phyloP scores from a whole-genome alignment of 129 eudicot species.

The Cynara cardunculus region DNA sequence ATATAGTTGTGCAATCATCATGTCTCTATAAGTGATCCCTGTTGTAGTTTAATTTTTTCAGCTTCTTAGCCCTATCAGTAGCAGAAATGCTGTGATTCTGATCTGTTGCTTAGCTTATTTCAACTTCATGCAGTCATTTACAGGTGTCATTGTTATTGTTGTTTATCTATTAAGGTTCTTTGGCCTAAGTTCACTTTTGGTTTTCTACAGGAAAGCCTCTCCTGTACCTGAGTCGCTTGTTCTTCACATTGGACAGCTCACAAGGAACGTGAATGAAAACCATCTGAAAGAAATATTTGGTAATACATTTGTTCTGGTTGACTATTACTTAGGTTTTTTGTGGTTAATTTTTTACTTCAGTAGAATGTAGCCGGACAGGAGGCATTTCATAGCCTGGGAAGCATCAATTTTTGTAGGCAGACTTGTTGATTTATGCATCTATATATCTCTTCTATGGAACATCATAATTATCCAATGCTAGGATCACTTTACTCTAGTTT shows the following conservation, averaged over 20 bases:
- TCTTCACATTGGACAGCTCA: constrained; percentile 85
- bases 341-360: neutral
- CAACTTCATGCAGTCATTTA: neutral
- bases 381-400: neutral
- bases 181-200: too few species aligned
- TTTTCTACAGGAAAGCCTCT: constrained; percentile 65
- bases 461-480: neutral
- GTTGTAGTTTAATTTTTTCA: neutral
- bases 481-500: neutral
- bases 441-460: neutral
- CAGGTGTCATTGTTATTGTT: neutral
- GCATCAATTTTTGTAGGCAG: neutral
- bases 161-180: neutral
- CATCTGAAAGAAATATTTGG: constrained; percentile 92
- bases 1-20: neutral
- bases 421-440: neutral
- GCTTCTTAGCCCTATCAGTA: neutral
- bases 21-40: neutral
- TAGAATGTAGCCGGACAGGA: neutral
- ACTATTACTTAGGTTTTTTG: neutral
- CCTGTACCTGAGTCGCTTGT: constrained; percentile 77
- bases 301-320: constrained; percentile 20
- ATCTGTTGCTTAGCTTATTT: neutral
- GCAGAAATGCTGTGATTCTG: neutral
- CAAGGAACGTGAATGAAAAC: constrained; percentile 87